Evolutionary conservation across 371 early-diverging fungal genomes (phyloP).

Genomic region (Batkoa obscura): DNA sequence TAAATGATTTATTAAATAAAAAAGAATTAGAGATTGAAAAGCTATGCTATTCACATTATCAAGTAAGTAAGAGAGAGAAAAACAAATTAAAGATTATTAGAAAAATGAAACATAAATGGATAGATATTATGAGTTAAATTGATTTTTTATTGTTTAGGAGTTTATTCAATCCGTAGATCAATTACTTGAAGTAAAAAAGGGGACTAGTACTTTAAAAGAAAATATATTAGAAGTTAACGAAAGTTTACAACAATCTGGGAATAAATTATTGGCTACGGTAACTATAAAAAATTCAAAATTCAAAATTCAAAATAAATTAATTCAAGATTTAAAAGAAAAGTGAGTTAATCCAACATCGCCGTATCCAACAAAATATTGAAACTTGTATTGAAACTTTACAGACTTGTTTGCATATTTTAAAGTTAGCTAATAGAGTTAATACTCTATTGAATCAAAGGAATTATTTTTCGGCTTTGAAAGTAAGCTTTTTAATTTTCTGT

Average conservation of each 20-base stretch:
- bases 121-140: neutral
- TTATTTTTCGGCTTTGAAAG: conserved; percentile 81
- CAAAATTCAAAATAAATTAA: neutral
- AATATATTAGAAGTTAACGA: conserved; percentile 68
- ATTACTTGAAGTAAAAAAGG: conserved; percentile 79
- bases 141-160: conserved; percentile 35
- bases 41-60: conserved; percentile 90
- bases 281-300: neutral
- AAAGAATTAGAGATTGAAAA: conserved; percentile 95
- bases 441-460: conserved; percentile 56
- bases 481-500: conserved; percentile 10
- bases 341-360: conserved; percentile 67
- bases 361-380: conserved; percentile 73
- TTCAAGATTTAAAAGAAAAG: conserved; percentile 29
- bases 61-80: conserved; percentile 21
- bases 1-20: conserved; percentile 51
- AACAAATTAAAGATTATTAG: too few relatives aligned
- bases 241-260: conserved; percentile 66
- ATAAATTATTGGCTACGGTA: conserved; percentile 55
- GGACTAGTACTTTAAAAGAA: conserved; percentile 60
- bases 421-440: conserved; percentile 69
- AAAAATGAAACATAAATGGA: neutral
- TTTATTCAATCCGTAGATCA: conserved; percentile 91
- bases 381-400: conserved; percentile 64
- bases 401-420: conserved; percentile 66